Percentiles rank a stretch among this genome's conserved stretches.
Evolutionary conservation across 305 asterid genomes (phyloP).

Genomic region (Plantago rigida): DNA sequence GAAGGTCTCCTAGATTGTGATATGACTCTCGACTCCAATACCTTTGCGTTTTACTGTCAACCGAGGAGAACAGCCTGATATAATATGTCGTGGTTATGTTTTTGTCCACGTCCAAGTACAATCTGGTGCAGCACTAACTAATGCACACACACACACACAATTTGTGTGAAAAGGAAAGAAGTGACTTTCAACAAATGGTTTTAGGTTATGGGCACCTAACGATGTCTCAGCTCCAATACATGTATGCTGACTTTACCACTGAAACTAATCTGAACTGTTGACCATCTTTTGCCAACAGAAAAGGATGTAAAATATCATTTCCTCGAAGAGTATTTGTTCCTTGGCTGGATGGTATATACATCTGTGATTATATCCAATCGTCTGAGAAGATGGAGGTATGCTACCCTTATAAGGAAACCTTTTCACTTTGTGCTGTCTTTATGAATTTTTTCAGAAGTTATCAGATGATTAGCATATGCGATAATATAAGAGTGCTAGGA

Average conservation of each 20-base stretch:
- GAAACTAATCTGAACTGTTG: slow-evolving; percentile 24
- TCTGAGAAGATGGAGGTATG: slow-evolving; percentile 78
- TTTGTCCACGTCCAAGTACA: too few species aligned
- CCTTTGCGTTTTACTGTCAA: too few species aligned
- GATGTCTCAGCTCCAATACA: too few species aligned
- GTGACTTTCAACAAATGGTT: too few species aligned
- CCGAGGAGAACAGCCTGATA: too few species aligned
- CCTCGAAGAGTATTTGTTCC: slow-evolving; percentile 88
- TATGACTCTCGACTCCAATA: too few species aligned
- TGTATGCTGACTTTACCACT: slow-evolving; percentile 3
- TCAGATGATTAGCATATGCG: slow-evolving; percentile 10
- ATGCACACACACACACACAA: too few species aligned
- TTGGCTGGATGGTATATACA: slow-evolving; percentile 70
- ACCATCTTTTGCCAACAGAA: slow-evolving; percentile 36
- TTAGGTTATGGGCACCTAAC: too few species aligned
- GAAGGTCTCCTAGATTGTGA: too few species aligned
- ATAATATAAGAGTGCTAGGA: neutral
- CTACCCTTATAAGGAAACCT: slow-evolving; percentile 20
- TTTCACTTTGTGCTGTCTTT: neutral
- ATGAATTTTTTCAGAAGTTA: slow-evolving; percentile 2
- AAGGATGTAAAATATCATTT: slow-evolving; percentile 48
- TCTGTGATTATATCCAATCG: slow-evolving; percentile 79
- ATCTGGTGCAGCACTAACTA: too few species aligned
- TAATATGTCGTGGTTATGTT: too few species aligned
- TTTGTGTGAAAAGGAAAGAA: too few species aligned